phyloP scores from a whole-genome alignment of 345 rosid species.

The Gossypium arboreum region DNA sequence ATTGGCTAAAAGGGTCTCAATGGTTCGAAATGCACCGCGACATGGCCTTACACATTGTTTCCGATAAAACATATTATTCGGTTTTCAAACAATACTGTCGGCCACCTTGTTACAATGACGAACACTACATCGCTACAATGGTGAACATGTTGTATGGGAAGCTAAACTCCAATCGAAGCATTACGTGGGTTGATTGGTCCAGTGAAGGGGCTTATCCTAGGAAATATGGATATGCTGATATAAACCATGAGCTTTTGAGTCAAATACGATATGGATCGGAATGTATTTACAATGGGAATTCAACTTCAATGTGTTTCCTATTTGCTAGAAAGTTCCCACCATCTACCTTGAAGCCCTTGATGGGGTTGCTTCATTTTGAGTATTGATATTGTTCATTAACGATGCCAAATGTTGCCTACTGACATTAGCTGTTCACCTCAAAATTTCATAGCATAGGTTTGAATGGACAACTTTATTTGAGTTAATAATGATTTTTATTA shows the following conservation, averaged over 20 bases:
- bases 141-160: constrained; percentile 36
- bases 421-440: too few relatives aligned
- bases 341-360: constrained; percentile 45
- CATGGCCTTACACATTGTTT: constrained; percentile 37
- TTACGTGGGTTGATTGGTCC: constrained; percentile 77
- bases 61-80: constrained; percentile 44
- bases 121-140: constrained; percentile 65
- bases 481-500: too few relatives aligned
- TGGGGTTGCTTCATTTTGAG: constrained; percentile 50
- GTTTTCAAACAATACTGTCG: constrained; percentile 39
- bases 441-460: too few relatives aligned
- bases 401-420: too few relatives aligned
- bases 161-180: constrained; percentile 41
- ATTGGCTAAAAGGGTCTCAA: constrained; percentile 84
- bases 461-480: too few relatives aligned
- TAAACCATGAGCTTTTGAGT: constrained; percentile 51
- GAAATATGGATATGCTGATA: constrained; percentile 37
- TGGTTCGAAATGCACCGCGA: constrained; percentile 70
- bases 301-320: constrained; percentile 35
- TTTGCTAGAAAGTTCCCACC: constrained; percentile 70
- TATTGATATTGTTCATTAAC: constrained; percentile 7
- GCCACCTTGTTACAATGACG: constrained; percentile 65
- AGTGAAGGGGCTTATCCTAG: constrained; percentile 60
- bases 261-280: constrained; percentile 32
- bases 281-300: constrained; percentile 46